Conservation (phyloP, 805 yeast species). For the Candida maris region DNA sequence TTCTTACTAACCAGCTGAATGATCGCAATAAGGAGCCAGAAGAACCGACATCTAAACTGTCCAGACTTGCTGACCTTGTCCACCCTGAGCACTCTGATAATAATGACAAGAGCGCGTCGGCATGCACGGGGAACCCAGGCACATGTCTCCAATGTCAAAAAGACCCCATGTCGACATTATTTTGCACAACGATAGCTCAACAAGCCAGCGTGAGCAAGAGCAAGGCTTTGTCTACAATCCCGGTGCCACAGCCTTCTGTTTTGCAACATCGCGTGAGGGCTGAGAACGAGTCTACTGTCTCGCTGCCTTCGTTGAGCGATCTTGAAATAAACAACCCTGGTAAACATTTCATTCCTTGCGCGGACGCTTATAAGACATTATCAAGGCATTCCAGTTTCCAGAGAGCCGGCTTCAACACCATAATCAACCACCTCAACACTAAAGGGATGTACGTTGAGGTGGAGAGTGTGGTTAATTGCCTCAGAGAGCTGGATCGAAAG, state of each 20-base stretch:
- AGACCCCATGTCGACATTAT: conserved; percentile 85
- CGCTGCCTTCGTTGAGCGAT: conserved; percentile 25
- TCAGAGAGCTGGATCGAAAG: conserved; percentile 75
- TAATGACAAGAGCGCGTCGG: conserved; percentile 29
- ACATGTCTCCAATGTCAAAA: conserved; percentile 77
- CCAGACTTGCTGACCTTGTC: conserved; percentile 4
- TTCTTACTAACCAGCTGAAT: conserved; percentile 20
- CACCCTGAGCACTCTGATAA: conserved; percentile 11
- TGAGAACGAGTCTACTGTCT: conserved; percentile 20
- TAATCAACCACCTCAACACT: conserved; percentile 73
- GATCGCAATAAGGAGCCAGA: conserved; percentile 4
- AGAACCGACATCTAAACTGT: neutral
- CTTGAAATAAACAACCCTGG: conserved; percentile 31
- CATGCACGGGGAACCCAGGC: conserved; percentile 87
- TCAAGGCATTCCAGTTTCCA: conserved; percentile 77
- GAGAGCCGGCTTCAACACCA: conserved; percentile 65
- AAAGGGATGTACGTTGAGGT: conserved; percentile 90
- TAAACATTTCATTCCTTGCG: conserved; percentile 72
- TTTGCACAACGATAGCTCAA: conserved; percentile 78
- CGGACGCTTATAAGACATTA: conserved; percentile 85
- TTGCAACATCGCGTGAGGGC: too few species aligned
- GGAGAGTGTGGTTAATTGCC: conserved; percentile 80
- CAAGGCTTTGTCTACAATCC: conserved; percentile 6
- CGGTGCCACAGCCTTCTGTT: conserved; percentile 10
- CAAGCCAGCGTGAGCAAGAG: conserved; percentile 7